Evolutionary conservation across 495 filamentous ascomycete species (phyloP), one percentile per base, ranked within the genome.

Genomic region (Podospora tetraspora): DNA sequence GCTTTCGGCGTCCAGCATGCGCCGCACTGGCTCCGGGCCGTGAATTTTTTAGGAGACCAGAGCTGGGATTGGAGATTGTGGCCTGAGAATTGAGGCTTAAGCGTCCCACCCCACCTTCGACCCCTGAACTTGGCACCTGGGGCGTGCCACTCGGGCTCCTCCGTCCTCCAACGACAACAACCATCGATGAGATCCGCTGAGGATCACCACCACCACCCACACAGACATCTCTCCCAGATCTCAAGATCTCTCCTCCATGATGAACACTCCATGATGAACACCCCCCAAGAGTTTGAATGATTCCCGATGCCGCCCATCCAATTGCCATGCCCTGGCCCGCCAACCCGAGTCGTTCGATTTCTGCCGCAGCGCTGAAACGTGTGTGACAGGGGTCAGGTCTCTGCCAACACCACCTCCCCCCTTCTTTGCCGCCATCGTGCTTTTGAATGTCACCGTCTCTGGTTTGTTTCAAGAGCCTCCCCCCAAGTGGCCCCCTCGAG

Each of bases 361-460:
- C 67, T 68, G 67, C 52, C 67, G 52, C 67, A 68, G 61, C 37
- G 29, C 67, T 68, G 67, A 70, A 64, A 62, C 64, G 37, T 29
- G 37, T 66, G 56, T 12, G 57, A 61, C 59, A 68, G 66, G 64
- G 63, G 63, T 63, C 13, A 5, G 11, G 52, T 52, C 19, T 52
- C 43, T 52, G 6, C 37, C 16, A 34, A 34, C 37, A 43, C 12
- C 37, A 24, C 27, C 6, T 10, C 11, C 30, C 30, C 62, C 64
- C 68, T 27, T 52, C 63, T 27, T 25, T 61, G 21, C 62, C 32
- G 21, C 59, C 25, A 56, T 25, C 52, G 63, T 24, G 52, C 52
- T 22, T 30, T n/a, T 59, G 37, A 25, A 23, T 10, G 43, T n/a
- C 23, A 64, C 63, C 32, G 37, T 64, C 63, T 64, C 43, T 57